Base-by-base conservation (phyloP, 345 rosid species). In the Trapa incisa region DNA sequence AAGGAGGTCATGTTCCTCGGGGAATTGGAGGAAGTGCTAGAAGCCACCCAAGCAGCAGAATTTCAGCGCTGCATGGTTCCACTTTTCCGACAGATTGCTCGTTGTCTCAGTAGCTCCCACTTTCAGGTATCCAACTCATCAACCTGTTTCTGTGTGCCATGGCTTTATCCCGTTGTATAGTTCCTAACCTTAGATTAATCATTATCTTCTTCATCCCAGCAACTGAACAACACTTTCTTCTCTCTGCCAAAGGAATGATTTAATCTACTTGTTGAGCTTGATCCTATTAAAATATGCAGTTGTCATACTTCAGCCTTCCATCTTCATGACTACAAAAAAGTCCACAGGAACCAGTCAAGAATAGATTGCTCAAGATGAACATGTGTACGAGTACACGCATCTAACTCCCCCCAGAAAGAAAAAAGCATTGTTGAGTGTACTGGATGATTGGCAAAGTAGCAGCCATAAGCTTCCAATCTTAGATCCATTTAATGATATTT, bases 1-100 rank as follows among this genome's bases (percentile, higher is more conserved):
- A 92, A 92, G 88, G 98, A 89, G 72, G 93, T 89, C 72, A 86
- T 92, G 92, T 92, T 89, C 81, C 82, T 92, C 53, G 82, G 80
- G 74, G 98, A 87, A 63, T 72, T 92, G 81, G 98, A 92, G 78
- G 98, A 92, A 79, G 81, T 89, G 52, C 70, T 92, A 56, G 96
- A 92, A 80, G 91, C 85, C 38, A 89, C 96, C 66, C 95, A 86
- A 66, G 80, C 76, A 65, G 65, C 89, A 15, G 98, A 92, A 78
- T 92, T 92, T 70, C 91, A 87, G 71, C 80, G 86, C 43, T 89
- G 96, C 75, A 87, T 89, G 96, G 80, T 89, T 56, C 93, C 95
- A 0, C 83, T 89, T 68, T 87, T 86, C 77, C 86, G 73, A 71
- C 91, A 84, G 72, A 79, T 89, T 68, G 87, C 86, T 68, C 80